Percentiles rank a stretch among this genome's conserved stretches.
Evolutionary conservation across 1,284 basidiomycete genomes (phyloP).

Genomic region (Cryptococcus neoformans): DNA sequence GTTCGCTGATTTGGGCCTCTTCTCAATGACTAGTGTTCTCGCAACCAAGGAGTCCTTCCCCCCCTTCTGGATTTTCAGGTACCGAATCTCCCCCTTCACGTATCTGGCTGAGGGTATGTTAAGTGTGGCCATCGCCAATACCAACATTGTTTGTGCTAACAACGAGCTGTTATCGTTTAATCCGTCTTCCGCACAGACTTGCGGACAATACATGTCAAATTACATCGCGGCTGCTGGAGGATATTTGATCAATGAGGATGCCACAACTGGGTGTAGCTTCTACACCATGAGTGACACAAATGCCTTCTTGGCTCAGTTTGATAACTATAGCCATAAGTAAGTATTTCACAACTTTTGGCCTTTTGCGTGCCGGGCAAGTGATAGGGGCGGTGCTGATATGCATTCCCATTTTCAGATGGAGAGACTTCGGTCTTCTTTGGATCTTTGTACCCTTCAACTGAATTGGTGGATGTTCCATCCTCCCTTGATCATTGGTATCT

Average conservation of each 20-base stretch:
- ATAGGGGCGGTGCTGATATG: too few species aligned
- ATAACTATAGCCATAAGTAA: conserved; percentile 54
- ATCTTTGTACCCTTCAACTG: conserved; percentile 64
- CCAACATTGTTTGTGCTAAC: conserved; percentile 45
- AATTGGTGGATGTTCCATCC: conserved; percentile 38
- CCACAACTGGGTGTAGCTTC: conserved; percentile 44
- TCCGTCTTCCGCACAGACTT: conserved; percentile 48
- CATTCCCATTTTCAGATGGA: too few species aligned
- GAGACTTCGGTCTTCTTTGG: conserved; percentile 63
- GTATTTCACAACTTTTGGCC: conserved; percentile 13
- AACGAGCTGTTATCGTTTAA: conserved; percentile 47
- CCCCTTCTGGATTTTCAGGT: conserved; percentile 79
- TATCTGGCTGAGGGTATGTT: conserved; percentile 51
- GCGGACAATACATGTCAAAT: conserved; percentile 45
- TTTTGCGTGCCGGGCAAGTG: too few species aligned
- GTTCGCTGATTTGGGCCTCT: too few species aligned
- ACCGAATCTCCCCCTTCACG: conserved; percentile 70
- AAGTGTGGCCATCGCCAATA: conserved; percentile 40
- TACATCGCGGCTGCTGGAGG: conserved; percentile 45
- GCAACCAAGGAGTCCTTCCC: conserved; percentile 53
- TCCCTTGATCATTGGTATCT: conserved; percentile 35
- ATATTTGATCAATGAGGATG: conserved; percentile 37
- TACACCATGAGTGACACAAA: conserved; percentile 56
- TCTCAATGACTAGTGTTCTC: too few species aligned
- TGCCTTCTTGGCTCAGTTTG: conserved; percentile 58